Conservation (phyloP, 352 stramenopile genomes). For the Globisporangium emineosum region DNA sequence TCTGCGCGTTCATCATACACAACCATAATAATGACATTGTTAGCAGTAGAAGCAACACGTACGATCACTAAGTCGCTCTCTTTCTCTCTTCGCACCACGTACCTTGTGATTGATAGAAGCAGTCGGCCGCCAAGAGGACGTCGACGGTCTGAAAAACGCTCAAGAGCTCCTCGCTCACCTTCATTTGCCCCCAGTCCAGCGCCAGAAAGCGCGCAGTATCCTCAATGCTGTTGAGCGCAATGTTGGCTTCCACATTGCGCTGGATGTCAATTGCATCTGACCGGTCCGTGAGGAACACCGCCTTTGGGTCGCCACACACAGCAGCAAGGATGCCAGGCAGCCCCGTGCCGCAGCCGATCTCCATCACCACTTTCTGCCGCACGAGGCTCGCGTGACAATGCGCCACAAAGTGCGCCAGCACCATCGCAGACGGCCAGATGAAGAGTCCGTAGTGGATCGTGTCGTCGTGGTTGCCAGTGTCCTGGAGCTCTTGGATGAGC, state of each 20-base stretch:
- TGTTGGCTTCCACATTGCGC: conserved; percentile 51
- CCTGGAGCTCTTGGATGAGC: conserved; percentile 44
- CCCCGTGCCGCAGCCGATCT: conserved; percentile 65
- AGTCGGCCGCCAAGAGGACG: conserved; percentile 59
- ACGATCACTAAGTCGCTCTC: background rate
- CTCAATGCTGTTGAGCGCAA: conserved; percentile 41
- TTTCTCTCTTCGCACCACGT: background rate
- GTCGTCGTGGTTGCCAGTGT: conserved; percentile 10
- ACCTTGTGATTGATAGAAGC: conserved; percentile 72
- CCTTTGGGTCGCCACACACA: conserved; percentile 28
- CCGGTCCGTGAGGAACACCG: conserved; percentile 56
- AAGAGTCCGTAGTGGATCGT: conserved; percentile 57
- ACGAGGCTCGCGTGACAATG: conserved; percentile 24
- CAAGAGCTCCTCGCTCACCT: conserved; percentile 24
- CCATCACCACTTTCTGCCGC: conserved; percentile 44
- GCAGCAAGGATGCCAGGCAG: conserved; percentile 60
- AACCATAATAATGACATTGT: background rate
- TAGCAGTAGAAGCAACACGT: background rate
- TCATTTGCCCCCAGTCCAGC: conserved; percentile 46
- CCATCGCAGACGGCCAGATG: conserved; percentile 55
- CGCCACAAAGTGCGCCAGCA: conserved; percentile 51
- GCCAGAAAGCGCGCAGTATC: conserved; percentile 34
- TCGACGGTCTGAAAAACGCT: conserved; percentile 34
- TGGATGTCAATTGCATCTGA: conserved; percentile 40
- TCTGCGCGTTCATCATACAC: conserved; percentile 23